phyloP scores from a whole-genome alignment of 352 stramenopile species.

The Pythium aristosporum region DNA sequence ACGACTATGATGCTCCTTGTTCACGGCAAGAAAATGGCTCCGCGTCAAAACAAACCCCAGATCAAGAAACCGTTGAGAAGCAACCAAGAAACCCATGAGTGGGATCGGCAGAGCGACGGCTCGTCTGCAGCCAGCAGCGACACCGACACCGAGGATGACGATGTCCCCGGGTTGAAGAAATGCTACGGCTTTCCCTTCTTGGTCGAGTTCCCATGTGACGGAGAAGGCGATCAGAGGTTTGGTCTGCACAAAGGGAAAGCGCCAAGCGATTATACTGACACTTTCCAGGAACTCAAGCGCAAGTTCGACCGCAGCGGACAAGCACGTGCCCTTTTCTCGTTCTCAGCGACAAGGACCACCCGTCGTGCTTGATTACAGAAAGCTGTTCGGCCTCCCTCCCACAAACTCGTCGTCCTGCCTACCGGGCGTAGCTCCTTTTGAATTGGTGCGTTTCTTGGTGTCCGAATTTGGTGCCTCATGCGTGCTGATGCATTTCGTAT shows the following conservation, averaged over 20 bases:
- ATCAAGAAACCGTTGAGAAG: not conserved
- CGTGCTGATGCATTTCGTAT: not conserved
- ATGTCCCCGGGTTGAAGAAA: slow-evolving; percentile 5
- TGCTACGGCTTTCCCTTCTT: slow-evolving; percentile 7
- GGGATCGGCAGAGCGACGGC: not conserved
- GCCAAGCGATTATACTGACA: not conserved
- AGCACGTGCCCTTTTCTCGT: not conserved
- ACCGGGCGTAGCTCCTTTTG: not conserved
- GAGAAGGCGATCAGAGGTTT: slow-evolving; percentile 1
- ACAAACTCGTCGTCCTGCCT: not conserved
- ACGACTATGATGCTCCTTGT: slow-evolving; percentile 10
- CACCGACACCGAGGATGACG: slow-evolving; percentile 20
- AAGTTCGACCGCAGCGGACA: not conserved
- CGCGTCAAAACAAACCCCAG: not conserved
- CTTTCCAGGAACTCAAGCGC: not conserved
- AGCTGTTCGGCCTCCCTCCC: not conserved
- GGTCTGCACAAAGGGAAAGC: not conserved
- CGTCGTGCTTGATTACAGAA: slow-evolving; percentile 11
- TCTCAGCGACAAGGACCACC: not conserved
- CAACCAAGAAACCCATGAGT: slow-evolving; percentile 12
- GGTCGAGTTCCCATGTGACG: slow-evolving; percentile 11
- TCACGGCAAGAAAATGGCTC: not conserved
- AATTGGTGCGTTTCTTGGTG: slow-evolving; percentile 2
- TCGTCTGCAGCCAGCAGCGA: slow-evolving; percentile 4
- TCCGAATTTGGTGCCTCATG: not conserved